These are phyloP conservation scores for Picochlorum sp. DNA, from an alignment of 139 green algal species.

Conservation along the genomic window DNA sequence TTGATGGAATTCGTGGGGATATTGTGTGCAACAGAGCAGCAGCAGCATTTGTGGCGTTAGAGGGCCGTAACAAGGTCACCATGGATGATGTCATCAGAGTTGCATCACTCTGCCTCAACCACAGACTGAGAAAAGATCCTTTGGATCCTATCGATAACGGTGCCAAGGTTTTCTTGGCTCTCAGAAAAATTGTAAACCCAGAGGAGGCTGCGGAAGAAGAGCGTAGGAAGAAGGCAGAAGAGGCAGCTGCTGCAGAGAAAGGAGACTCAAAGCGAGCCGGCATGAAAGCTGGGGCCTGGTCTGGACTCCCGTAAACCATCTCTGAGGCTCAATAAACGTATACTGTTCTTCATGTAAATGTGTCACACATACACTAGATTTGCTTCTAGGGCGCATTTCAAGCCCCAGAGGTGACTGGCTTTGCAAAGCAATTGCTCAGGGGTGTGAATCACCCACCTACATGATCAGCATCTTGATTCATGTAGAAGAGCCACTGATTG, in stretches of 20 bases:
- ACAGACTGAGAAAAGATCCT: conserved; percentile 87
- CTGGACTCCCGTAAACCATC: conserved; percentile 21
- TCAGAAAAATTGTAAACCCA: conserved; percentile 21
- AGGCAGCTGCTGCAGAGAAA: background rate
- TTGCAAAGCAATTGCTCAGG: no score
- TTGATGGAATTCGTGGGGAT: conserved; percentile 90
- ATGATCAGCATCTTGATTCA: background rate
- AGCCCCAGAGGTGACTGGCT: no score
- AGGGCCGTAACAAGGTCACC: conserved; percentile 64
- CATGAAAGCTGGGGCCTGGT: conserved; percentile 29
- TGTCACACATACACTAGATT: no score
- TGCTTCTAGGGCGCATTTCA: no score
- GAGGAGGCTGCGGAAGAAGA: conserved; percentile 28
- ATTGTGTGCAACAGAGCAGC: conserved; percentile 77
- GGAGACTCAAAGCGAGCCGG: background rate
- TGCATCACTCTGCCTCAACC: conserved; percentile 71
- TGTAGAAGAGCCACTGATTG: background rate
- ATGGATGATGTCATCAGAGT: conserved; percentile 66
- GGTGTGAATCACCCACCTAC: no score
- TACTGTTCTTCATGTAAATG: no score
- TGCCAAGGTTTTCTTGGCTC: conserved; percentile 65
- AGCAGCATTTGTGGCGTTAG: conserved; percentile 69
- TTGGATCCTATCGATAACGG: conserved; percentile 83
- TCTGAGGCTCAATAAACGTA: conserved; percentile 3
- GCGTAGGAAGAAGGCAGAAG: conserved; percentile 28